Base-by-base conservation (phyloP, 331 rosid species). In the Pyrus hybrid region DNA sequence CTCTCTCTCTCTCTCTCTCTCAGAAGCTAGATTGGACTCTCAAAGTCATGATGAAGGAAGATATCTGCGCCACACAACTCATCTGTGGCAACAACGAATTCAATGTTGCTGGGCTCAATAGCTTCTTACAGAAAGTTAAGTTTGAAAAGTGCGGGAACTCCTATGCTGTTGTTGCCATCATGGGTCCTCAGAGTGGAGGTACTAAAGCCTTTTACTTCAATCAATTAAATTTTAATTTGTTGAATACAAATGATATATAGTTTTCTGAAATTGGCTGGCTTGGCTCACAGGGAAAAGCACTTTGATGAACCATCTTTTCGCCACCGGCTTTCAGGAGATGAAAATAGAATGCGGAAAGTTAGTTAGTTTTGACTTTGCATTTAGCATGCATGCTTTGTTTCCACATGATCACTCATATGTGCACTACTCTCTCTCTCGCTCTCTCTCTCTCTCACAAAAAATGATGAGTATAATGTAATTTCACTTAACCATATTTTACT, bases 141-240 rank as follows among this genome's bases (percentile, higher is more conserved):
- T 76, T 93, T 33, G 71, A 81, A 28, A 29, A 76, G 3, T 81
- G 88, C 57, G 97, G 98, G 32, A 91, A 91, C 41, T 91, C 98
- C 26, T 93, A 93, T 30, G 96, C 97, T 11, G 94, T 93, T 10
- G 91, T 93, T 21, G 84, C 98, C 22, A 76, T 51, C n/a, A n/a
- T n/a, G n/a, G n/a, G n/a, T n/a, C n/a, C n/a, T n/a, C 98, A 93
- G 76, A 91, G 97, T 65, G 91, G 97, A 51, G 98, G 98, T 93
- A 60, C 29, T 28, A 28, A 2, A 28, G 29, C 29, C 29, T 28
- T 28, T 28, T 28, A 28, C 29, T 28, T 28, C 29, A 28, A 28
- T 28, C 29, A 28, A 28, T 28, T 28, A 37, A 72, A 3, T 20
- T 81, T 22, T 1, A 0, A 11, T 17, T 4, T 29, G 63, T 16